Percentiles rank a stretch among this genome's conserved stretches.
These are phyloP conservation scores for Trematosphaeria pertusa DNA, from an alignment of 2,329 filamentous ascomycete species.

Conservation along the genomic window DNA sequence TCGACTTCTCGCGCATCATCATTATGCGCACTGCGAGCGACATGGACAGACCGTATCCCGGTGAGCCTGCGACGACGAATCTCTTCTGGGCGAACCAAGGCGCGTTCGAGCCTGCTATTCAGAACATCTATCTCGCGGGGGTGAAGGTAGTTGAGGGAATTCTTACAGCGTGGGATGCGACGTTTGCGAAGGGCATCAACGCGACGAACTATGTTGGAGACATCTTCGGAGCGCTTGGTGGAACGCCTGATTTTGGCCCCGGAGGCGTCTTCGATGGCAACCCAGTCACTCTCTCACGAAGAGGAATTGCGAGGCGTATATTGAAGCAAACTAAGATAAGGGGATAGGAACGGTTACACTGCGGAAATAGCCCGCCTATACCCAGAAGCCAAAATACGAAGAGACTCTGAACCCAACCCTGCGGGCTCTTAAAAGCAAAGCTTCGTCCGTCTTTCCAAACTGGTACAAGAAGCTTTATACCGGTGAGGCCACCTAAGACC, in stretches of 20 bases:
- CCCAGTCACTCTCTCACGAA: too few relatives aligned
- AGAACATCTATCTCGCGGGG: constrained; percentile 71
- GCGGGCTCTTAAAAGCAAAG: too few relatives aligned
- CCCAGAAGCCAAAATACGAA: too few relatives aligned
- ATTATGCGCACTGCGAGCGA: constrained; percentile 62
- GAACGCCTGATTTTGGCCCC: constrained; percentile 69
- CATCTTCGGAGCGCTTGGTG: constrained; percentile 72
- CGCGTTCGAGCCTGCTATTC: constrained; percentile 67
- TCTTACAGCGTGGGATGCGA: constrained; percentile 64
- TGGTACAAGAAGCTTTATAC: too few relatives aligned
- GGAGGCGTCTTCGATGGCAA: constrained; percentile 50
- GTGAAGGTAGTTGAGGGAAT: constrained; percentile 70
- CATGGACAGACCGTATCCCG: constrained; percentile 72
- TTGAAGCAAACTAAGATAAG: too few relatives aligned
- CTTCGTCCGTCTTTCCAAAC: too few relatives aligned
- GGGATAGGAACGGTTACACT: too few relatives aligned
- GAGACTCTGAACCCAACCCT: too few relatives aligned
- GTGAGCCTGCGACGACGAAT: constrained; percentile 63
- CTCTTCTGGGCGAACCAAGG: constrained; percentile 67
- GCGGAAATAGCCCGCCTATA: too few relatives aligned
- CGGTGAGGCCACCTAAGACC: too few relatives aligned
- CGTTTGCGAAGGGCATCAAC: constrained; percentile 62
- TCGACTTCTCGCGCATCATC: constrained; percentile 46
- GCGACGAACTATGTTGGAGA: constrained; percentile 72
- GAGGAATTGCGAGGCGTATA: too few relatives aligned